Conservation (phyloP, 371 early-diverging fungal genomes). For the Mortierella sp. region DNA sequence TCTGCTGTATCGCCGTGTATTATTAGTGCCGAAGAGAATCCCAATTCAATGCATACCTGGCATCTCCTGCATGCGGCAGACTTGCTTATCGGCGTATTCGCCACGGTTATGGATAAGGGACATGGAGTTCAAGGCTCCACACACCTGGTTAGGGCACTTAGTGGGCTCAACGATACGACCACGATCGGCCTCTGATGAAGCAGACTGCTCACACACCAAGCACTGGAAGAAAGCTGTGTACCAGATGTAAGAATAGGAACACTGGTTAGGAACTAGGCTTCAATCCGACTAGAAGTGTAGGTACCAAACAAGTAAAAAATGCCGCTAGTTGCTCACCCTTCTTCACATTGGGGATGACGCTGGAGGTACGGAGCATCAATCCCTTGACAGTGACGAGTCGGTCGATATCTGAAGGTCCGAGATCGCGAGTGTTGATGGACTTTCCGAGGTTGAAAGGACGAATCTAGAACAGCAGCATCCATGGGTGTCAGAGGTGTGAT, state of each 20-base stretch:
- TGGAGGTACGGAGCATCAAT: conserved; percentile 93
- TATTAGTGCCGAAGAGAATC: neutral
- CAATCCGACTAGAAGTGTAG: neutral
- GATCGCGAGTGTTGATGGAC: conserved; percentile 92
- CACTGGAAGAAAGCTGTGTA: conserved; percentile 92
- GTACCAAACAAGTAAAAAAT: too few species aligned
- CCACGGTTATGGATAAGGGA: conserved; percentile 95
- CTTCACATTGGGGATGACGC: conserved; percentile 97
- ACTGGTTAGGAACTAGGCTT: neutral
- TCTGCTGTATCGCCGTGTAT: too few species aligned
- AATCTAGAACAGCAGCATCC: conserved; percentile 71
- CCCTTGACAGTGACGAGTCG: conserved; percentile 97
- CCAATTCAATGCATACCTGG: conserved; percentile 72
- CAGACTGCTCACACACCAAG: conserved; percentile 86
- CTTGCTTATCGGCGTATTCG: conserved; percentile 96
- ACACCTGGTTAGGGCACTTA: conserved; percentile 87
- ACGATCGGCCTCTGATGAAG: conserved; percentile 89
- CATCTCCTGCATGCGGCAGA: conserved; percentile 98
- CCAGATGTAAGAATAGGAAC: neutral
- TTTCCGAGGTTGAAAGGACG: conserved; percentile 92
- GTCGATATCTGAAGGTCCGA: conserved; percentile 98
- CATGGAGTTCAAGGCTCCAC: conserved; percentile 87
- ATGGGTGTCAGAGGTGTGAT: too few species aligned
- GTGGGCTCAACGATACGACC: conserved; percentile 96
- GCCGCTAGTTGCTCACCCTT: conserved; percentile 60